Base-by-base conservation (phyloP, 2,329 filamentous ascomycete species). In the Leptographium procerum region DNA sequence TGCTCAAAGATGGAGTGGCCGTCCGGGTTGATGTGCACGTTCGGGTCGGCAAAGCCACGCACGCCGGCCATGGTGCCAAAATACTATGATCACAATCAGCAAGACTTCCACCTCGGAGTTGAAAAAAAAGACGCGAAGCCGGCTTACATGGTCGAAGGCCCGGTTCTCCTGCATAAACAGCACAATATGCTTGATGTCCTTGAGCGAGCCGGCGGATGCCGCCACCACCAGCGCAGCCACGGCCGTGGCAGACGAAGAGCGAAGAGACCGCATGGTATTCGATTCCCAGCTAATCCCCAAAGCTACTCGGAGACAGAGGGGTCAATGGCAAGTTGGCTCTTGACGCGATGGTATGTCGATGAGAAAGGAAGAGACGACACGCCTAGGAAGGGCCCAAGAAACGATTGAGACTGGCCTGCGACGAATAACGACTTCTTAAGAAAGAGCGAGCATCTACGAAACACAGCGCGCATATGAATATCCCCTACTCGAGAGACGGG, bases 1-100 rank as follows among this genome's bases (percentile, higher is more conserved):
- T 80, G 77, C 59, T 77, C 70, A 70, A 72, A 79, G 22, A 78
- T 73, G 2, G 74, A 68, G 28, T 69, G 66, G 2, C 74, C 72
- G 60, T 74, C 68, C 16, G 54, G 26, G 56, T 80, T 79, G 55
- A 76, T 66, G 61, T 80, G 77, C 1, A 78, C 70, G 59, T 83
- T 83, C 7, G 79, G 79, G 61, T 82, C 79, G 29, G 74, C 75
- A 66, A 82, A 81, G 7, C 78, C 78, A 43, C 79, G 73, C 43
- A 80, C 75, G 24, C 77, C 78, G 4, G 77, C 74, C 78, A 81
- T 80, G 4, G 77, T 79, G 13, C 78, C 78, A 65, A 79, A 80
- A 62, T 80, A 80, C 69, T 80, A 43, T 1, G 9, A 4, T 6
- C 22, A 48, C n/a, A 9, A 19, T 22, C n/a, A 26, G 45, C 33